Evolutionary conservation across 305 asterid species (phyloP), one percentile per base, ranked within the genome.

Genomic region (Caryopteris hybrid): DNA sequence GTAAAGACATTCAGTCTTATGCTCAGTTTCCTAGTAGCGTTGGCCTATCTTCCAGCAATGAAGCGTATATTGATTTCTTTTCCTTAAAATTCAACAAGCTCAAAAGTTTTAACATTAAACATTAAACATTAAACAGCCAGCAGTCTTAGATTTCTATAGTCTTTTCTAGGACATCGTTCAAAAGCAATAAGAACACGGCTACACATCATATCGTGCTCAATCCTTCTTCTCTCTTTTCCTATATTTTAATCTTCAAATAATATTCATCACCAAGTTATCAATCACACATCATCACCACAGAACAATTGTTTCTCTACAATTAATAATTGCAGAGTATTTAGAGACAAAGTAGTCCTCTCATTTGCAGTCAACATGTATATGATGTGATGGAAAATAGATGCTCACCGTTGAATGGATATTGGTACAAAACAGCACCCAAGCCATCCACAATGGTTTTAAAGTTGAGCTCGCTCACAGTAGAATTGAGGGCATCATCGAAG

Each of bases 361-460:
- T 34, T 47, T 52, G 62, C 53, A 69, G 42, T 25, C 53, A 50
- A 45, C 12, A 64, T 14, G 66, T 38, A 61, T 38, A 61, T 60
- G 66, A 59, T 20, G 27, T 13, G 6, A 74, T 66, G 56, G 61
- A 59, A 45, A 63, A 77, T 6, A 62, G 74, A 61, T 61, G 61
- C 94, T 85, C 76, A 89, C 99, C 99, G 56, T 86, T 88, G 77
- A 95, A 95, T 36, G 98, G 99, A 76, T 77, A 94, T 77, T 95
- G 90, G 80, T 95, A 91, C 4, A 95, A 61, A 76, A 91, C 98
- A 76, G 95, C 87, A 73, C 99, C 94, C 78, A 94, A 78, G 60
- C 97, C 97, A 85, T 91, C 98, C 69, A 89, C 99, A 41, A 95
- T 85, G 68, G 96, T 95, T 78, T 88, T 95, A 75, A 95, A 91